Conservation (phyloP, 2,329 filamentous ascomycete species). For the Talaromyces islandicus region DNA sequence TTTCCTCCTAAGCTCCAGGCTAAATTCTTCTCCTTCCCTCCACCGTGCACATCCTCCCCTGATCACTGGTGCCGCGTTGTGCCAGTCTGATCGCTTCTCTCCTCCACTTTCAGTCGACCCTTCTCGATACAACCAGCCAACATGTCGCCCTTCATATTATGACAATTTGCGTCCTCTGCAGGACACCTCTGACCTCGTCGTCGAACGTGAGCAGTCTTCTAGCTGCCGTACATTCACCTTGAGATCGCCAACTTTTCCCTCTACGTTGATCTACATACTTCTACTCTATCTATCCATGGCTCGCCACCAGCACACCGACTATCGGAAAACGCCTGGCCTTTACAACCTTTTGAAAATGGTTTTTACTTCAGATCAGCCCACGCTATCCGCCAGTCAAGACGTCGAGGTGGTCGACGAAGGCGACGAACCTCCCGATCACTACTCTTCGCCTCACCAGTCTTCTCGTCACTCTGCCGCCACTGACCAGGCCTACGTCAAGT, state of each 20-base stretch:
- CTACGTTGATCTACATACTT: background rate
- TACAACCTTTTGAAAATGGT: slow-evolving; percentile 41
- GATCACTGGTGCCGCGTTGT: background rate
- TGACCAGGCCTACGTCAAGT: slow-evolving; percentile 41
- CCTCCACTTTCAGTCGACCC: background rate
- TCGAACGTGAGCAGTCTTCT: background rate
- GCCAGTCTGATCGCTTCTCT: background rate
- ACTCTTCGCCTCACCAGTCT: slow-evolving; percentile 17
- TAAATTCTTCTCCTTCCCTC: background rate
- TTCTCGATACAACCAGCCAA: slow-evolving; percentile 3
- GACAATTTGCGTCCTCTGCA: slow-evolving; percentile 13
- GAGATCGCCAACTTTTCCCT: background rate
- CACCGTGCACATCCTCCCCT: background rate
- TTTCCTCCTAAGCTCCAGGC: background rate
- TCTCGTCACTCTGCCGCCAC: slow-evolving; percentile 26
- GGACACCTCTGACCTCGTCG: slow-evolving; percentile 5
- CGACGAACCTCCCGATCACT: slow-evolving; percentile 77
- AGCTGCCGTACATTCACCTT: background rate
- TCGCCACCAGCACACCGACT: background rate
- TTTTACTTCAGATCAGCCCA: slow-evolving; percentile 35
- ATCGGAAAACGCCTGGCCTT: slow-evolving; percentile 21
- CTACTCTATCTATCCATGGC: too few relatives aligned
- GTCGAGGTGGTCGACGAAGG: slow-evolving; percentile 68
- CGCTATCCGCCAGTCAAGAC: slow-evolving; percentile 36
- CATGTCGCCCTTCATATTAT: slow-evolving; percentile 13